phyloP scores from a whole-genome alignment of 1,139 yeast species.

The Geotrichum bryndzae region DNA sequence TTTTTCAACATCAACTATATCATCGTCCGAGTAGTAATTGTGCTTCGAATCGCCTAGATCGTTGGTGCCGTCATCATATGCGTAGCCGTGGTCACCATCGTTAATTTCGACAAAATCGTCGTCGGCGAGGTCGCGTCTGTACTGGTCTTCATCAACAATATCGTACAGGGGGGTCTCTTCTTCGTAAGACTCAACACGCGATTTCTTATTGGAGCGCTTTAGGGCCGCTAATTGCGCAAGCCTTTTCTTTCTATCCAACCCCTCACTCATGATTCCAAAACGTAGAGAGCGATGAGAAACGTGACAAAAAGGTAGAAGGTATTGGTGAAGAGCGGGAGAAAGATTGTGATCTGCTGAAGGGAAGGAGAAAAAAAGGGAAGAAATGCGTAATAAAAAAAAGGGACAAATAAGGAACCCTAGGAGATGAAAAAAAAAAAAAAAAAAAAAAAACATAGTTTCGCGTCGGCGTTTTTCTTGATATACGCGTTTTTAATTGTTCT shows the following conservation, averaged over 20 bases:
- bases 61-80: slow-evolving; percentile 17
- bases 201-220: slow-evolving; percentile 6
- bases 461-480: not conserved
- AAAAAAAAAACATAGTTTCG: not conserved
- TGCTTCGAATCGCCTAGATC: slow-evolving; percentile 16
- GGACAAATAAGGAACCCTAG: not conserved
- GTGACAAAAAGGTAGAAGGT: not conserved
- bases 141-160: slow-evolving; percentile 15
- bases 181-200: slow-evolving; percentile 5
- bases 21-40: slow-evolving; percentile 25
- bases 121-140: slow-evolving; percentile 21
- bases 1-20: slow-evolving; percentile 44
- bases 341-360: not conserved
- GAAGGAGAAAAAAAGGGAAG: not conserved
- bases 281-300: not conserved
- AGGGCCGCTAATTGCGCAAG: slow-evolving; percentile 15
- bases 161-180: slow-evolving; percentile 15
- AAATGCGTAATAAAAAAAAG: not conserved
- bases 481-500: not conserved
- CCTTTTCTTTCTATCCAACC: slow-evolving; percentile 10
- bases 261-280: slow-evolving; percentile 2
- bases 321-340: not conserved
- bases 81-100: slow-evolving; percentile 17
- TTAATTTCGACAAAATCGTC: slow-evolving; percentile 25
- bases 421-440: not conserved